These are phyloP conservation scores for Ensete ventricosum DNA, from an alignment of 176 grass and related monocot genomes.

Conservation along the genomic window DNA sequence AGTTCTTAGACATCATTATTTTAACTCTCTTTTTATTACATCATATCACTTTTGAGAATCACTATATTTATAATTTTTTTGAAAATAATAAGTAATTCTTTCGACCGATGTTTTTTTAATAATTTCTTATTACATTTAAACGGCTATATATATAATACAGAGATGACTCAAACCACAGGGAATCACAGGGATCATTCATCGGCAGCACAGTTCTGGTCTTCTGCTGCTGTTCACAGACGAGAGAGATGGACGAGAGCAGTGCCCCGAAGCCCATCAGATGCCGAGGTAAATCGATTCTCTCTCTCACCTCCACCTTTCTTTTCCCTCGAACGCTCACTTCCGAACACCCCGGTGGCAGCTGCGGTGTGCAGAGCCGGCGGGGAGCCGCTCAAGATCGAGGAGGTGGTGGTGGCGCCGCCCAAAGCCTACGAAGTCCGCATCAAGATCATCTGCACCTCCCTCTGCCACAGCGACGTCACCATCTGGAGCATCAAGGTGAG, in stretches of 20 bases:
- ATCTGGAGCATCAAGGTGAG: constrained; percentile 46
- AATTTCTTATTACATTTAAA: too few relatives aligned
- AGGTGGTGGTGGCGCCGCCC: constrained; percentile 65
- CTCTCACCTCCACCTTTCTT: background rate
- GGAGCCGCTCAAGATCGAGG: constrained; percentile 54
- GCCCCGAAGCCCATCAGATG: constrained; percentile 50
- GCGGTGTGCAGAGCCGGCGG: constrained; percentile 54
- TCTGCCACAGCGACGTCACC: constrained; percentile 61
- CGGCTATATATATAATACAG: too few relatives aligned
- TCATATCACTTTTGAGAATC: too few relatives aligned
- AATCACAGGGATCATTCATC: too few relatives aligned
- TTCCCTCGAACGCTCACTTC: background rate
- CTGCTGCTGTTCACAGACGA: too few relatives aligned
- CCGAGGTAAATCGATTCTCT: constrained; percentile 21
- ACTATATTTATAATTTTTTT: too few relatives aligned
- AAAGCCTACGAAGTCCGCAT: constrained; percentile 52
- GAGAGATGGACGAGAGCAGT: constrained; percentile 1
- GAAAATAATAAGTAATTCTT: too few relatives aligned
- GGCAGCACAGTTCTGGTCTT: too few relatives aligned
- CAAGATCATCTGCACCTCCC: constrained; percentile 53
- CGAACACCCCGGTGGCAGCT: constrained; percentile 19
- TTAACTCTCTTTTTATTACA: too few relatives aligned
- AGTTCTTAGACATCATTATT: too few relatives aligned
- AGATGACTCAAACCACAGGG: too few relatives aligned
- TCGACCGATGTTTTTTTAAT: too few relatives aligned